Evolutionary conservation across 345 rosid species (phyloP), one percentile per base, ranked within the genome.

Genomic region (Gossypium rotundifolium): DNA sequence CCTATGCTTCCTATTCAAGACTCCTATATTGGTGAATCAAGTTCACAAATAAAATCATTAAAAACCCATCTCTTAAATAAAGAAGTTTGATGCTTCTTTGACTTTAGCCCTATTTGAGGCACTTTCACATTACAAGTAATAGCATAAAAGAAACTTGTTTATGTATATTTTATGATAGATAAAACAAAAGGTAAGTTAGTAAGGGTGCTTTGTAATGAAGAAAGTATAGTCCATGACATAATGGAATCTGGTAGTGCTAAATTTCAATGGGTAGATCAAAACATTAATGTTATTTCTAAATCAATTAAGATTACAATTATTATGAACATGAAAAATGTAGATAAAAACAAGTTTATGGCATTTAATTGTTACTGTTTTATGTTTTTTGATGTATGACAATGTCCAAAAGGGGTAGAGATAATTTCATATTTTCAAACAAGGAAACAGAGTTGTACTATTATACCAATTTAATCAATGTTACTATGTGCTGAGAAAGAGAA

Each of bases 1-100:
- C 68, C 59, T 10, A 73, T 48, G 27, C 76, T 25, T 60, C 58
- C 71, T 65, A 52, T 59, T 3, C 57, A 59, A 59, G 45, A 9
- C 22, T 40, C 10, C 38, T 49, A 23, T 64, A 9, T n/a, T 64
- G 40, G 27, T 64, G 3, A 13, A 40, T 64, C 68, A 64, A 64
- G 68, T 46, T 33, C 17, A 38, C 1, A n/a, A 18, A 10, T 40
- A 45, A 45, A 49, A 13, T 12, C 22, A 18, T 55, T 20, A 18
- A 55, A 55, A 54, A 22, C 59, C 22, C 8, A 1, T 20, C n/a
- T 13, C 16, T 58, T 11, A 4, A 48, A 48, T 0, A 46, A 8
- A 10, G 13, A 46, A 11, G 14, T 33, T 33, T 33, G 38, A 33
- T 33, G 1, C 38, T 33, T 33, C 38, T 33, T 4, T 33, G 6